Evolutionary conservation across 768 basidiomycete genomes (phyloP).

Genomic region (Tulasnella sp.): DNA sequence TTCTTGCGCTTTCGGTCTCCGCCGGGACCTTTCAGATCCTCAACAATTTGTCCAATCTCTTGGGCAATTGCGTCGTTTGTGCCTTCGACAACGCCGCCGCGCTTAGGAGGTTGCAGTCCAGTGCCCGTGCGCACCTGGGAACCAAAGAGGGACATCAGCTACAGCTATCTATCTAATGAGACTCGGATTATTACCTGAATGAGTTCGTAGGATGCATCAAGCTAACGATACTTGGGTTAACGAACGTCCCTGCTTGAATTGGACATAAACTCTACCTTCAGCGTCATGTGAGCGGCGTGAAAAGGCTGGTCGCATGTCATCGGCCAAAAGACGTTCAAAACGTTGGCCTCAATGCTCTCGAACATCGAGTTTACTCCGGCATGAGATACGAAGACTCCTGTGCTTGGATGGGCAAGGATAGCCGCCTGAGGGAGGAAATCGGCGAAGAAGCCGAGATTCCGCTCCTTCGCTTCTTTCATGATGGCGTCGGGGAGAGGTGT

Average conservation of each 20-base stretch:
- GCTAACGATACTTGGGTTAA: neutral
- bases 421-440: neutral
- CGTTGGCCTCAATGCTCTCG: neutral
- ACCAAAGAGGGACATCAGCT: neutral
- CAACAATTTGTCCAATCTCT: neutral
- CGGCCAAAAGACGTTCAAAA: conserved; percentile 11
- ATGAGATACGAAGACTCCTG: neutral
- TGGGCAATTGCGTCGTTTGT: neutral
- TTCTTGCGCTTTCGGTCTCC: conserved; percentile 11
- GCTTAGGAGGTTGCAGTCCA: neutral
- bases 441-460: neutral
- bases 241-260: neutral
- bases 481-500: neutral
- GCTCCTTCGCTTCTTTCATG: neutral
- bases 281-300: conserved; percentile 8
- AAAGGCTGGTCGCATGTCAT: conserved; percentile 3
- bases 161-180: neutral
- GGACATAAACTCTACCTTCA: neutral
- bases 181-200: neutral
- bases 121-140: neutral
- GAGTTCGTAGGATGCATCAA: neutral
- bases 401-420: conserved; percentile 2
- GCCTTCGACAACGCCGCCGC: neutral
- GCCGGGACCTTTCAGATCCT: neutral
- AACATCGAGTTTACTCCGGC: conserved; percentile 13